phyloP scores from a whole-genome alignment of 768 basidiomycete genomes.

The Lactarius sp. region DNA sequence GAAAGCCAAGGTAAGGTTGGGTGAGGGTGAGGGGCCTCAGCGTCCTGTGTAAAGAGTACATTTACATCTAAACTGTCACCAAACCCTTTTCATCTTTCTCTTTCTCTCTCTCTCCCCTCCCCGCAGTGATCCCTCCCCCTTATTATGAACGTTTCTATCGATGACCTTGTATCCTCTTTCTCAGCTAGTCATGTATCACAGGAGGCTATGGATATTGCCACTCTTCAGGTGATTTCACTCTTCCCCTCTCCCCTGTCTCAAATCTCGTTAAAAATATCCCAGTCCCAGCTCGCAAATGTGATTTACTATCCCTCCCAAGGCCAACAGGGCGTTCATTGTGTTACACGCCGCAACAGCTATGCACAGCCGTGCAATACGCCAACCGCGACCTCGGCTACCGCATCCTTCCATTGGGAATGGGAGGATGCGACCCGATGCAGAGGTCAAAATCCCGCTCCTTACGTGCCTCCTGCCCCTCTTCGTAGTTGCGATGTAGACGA shows the following conservation, averaged over 20 bases:
- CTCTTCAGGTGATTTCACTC: slow-evolving; percentile 39
- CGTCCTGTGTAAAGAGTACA: not conserved
- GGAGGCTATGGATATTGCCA: slow-evolving; percentile 47
- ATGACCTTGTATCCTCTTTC: slow-evolving; percentile 49
- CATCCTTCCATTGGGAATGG: slow-evolving; percentile 32
- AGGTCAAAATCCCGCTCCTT: slow-evolving; percentile 4
- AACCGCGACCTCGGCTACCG: slow-evolving; percentile 33
- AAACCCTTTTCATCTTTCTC: not conserved
- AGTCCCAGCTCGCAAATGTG: slow-evolving; percentile 47
- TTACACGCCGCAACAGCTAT: slow-evolving; percentile 32
- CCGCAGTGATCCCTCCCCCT: not conserved
- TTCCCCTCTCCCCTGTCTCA: slow-evolving; percentile 24
- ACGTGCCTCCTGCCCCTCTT: slow-evolving; percentile 27
- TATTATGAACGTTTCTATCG: slow-evolving; percentile 44
- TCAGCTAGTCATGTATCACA: slow-evolving; percentile 47
- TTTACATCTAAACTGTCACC: not conserved
- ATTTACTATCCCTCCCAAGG: slow-evolving; percentile 35
- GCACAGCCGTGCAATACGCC: slow-evolving; percentile 41
- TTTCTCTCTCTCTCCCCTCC: slow-evolving; percentile 2
- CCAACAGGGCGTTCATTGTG: slow-evolving; percentile 25
- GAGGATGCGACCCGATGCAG: slow-evolving; percentile 21
- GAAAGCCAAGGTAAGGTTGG: not conserved
- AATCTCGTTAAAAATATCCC: not conserved
- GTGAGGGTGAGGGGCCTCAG: not conserved
- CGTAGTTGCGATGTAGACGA: slow-evolving; percentile 31